These are phyloP conservation scores for Crithidia acanthocephali DNA, from an alignment of 208 protist genomes.

Conservation along the genomic window DNA sequence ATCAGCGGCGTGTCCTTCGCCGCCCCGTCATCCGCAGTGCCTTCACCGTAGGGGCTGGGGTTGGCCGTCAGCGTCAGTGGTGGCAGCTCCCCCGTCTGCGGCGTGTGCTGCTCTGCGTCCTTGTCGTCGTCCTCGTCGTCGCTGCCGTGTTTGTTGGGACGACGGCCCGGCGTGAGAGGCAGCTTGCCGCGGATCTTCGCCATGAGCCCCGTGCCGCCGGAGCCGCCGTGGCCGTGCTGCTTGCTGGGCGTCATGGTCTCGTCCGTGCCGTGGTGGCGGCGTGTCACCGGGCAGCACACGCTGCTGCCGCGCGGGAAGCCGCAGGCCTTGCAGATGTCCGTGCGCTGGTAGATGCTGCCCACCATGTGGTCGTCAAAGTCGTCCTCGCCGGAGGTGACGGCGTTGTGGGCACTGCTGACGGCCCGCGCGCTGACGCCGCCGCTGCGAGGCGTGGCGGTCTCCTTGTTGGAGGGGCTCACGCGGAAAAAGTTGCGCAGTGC, in stretches of 20 bases:
- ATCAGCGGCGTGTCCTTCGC: not conserved
- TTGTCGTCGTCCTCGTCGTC: constrained; percentile 8
- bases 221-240: constrained; percentile 17
- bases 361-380: constrained; percentile 58
- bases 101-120: not conserved
- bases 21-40: not conserved
- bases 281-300: constrained; percentile 49
- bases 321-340: constrained; percentile 49
- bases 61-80: constrained; percentile 1
- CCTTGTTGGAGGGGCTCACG: constrained; percentile 3
- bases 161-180: constrained; percentile 5
- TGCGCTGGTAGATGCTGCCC: constrained; percentile 34
- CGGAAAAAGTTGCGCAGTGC: constrained; percentile 29
- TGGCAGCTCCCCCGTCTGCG: not conserved
- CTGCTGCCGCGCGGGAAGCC: constrained; percentile 45
- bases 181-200: constrained; percentile 23
- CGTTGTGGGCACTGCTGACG: not conserved
- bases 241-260: constrained; percentile 18
- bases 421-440: not conserved
- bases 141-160: not conserved
- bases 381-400: constrained; percentile 15
- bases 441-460: constrained; percentile 5
- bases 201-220: constrained; percentile 13
- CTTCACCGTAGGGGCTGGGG: not conserved
- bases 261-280: constrained; percentile 61